phyloP scores from a whole-genome alignment of 129 eudicot genomes.

The sunflower (Helianthus annuus) region DNA sequence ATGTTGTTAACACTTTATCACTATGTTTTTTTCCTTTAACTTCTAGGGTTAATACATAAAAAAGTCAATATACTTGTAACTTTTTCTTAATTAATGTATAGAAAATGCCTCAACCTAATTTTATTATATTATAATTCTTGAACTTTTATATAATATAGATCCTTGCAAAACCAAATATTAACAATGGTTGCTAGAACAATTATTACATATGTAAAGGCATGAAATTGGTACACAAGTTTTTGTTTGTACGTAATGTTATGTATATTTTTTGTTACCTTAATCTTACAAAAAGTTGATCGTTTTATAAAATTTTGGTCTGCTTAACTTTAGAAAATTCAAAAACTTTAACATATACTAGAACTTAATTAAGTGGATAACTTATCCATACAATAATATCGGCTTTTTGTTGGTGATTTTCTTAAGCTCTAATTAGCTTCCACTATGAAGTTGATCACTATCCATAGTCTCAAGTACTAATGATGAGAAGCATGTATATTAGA shows the following conservation, averaged over 20 bases:
- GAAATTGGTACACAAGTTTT: too few species aligned
- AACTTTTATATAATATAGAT: not conserved
- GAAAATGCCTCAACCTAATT: not conserved
- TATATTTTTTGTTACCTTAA: too few species aligned
- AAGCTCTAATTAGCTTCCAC: not conserved
- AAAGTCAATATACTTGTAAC: too few species aligned
- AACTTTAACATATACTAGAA: not conserved
- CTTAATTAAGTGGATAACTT: too few species aligned
- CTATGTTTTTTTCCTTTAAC: not conserved
- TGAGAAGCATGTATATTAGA: not conserved
- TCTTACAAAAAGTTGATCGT: not conserved
- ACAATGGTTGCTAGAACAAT: too few species aligned
- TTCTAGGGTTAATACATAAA: not conserved
- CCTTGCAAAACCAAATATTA: too few species aligned
- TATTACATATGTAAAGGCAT: too few species aligned
- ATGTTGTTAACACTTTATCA: not conserved
- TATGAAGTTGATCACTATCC: conserved; percentile 17
- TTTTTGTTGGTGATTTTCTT: not conserved
- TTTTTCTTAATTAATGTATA: not conserved
- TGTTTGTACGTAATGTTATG: too few species aligned
- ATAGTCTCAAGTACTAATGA: conserved; percentile 2
- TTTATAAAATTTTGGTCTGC: not conserved
- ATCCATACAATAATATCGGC: too few species aligned
- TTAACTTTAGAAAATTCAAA: not conserved
- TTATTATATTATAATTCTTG: not conserved